These are phyloP conservation scores for Clausena lansium DNA, from an alignment of 345 rosid genomes.

Conservation along the genomic window DNA sequence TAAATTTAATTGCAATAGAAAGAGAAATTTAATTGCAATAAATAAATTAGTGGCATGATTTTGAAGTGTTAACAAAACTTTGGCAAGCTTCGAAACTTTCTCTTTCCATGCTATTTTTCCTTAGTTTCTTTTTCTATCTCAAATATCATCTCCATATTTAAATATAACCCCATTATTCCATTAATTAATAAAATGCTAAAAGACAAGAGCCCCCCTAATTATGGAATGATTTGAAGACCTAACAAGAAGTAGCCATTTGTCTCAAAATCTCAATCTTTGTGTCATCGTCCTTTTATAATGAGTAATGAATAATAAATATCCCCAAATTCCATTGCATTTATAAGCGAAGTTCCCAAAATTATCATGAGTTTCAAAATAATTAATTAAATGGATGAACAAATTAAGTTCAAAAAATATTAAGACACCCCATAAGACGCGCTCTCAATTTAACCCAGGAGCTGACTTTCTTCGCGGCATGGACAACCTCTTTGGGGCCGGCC, in stretches of 20 bases:
- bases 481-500: neutral
- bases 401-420: neutral
- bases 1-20: neutral
- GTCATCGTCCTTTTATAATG: neutral
- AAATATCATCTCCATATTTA: neutral
- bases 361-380: neutral
- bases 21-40: neutral
- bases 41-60: slow-evolving; percentile 8
- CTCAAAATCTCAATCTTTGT: neutral
- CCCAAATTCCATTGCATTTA: too few relatives aligned
- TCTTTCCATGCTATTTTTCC: neutral
- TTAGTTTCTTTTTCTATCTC: neutral
- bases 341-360: neutral
- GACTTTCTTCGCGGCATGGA: slow-evolving; percentile 17
- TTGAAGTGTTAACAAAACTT: slow-evolving; percentile 4
- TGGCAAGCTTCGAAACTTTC: neutral
- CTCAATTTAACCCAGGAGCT: neutral
- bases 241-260: neutral
- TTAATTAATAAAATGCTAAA: neutral
- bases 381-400: neutral
- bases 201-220: neutral
- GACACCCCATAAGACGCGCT: slow-evolving; percentile 17
- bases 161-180: neutral
- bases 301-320: neutral
- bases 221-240: neutral